Base-by-base conservation (phyloP, 352 stramenopile genomes). In the Phytophthora cactorum region DNA sequence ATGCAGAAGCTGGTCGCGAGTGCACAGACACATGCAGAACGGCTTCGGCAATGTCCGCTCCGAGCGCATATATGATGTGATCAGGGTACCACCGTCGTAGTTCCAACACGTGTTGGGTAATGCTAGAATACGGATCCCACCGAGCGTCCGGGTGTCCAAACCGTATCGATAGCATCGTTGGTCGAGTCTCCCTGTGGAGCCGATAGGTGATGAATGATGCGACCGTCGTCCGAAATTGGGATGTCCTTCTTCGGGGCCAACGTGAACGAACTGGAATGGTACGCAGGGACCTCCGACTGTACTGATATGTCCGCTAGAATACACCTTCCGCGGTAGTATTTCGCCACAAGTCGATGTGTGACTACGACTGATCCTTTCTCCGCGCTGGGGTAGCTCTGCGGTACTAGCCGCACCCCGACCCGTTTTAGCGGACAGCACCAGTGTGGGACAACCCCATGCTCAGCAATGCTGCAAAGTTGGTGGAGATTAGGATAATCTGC, bases 231-330 rank as follows among this genome's bases (percentile, higher is more conserved):
- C 8, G 34, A 14, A 39, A 39, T 8, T 3, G 34, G 34, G 11
- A 39, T 12, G 8, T 39, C 4, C 8, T 39, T 39, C 9, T 39
- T 11, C 2, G 34, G 34, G 2, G 11, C 34, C 2, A 64, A 12
- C 0, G 53, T 49, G 41, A 64, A 70, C 1, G 47, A 11, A 39
- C 63, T 70, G 0, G 54, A 54, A 43, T 70, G 49, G 15, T 60
- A 64, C 4, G 6, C 9, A 1, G 39, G 54, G 0, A 58, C 49
- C 1, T 7, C 4, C 9, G 10, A 10, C 4, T 64, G 49, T 8
- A n/a, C 34, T 1, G 14, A 3, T 4, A 50, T 8, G 4, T 32
- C 28, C 1, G 39, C 53, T 10, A 60, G 5, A 34, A 64, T n/a
- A 25, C 53, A 59, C 17, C 17, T 22, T 22, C 17, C 17, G 17